Evolutionary conservation across 345 rosid species (phyloP).

Genomic region (Bruguiera gymnorhiza): DNA sequence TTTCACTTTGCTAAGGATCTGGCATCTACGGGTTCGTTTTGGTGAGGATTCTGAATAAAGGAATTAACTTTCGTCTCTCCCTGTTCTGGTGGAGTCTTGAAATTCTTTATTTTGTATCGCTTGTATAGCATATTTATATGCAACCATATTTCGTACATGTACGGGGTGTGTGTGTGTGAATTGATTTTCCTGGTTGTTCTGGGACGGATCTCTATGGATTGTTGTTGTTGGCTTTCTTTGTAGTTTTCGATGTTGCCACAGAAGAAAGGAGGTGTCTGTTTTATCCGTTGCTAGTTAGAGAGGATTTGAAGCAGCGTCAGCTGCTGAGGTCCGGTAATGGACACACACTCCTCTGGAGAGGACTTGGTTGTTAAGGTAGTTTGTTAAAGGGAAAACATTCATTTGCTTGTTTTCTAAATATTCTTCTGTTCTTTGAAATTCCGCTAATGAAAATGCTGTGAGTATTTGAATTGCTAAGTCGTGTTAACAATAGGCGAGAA

Average conservation of each 20-base stretch:
- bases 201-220: slow-evolving; percentile 51
- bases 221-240: slow-evolving; percentile 47
- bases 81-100: too few species aligned
- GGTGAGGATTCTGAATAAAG: too few species aligned
- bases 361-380: slow-evolving; percentile 70
- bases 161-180: slow-evolving; percentile 8
- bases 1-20: slow-evolving; percentile 40
- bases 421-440: background rate
- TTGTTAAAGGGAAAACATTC: background rate
- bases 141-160: background rate
- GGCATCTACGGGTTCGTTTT: slow-evolving; percentile 25
- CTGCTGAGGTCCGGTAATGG: slow-evolving; percentile 62
- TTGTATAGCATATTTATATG: background rate
- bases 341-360: slow-evolving; percentile 74
- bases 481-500: slow-evolving; percentile 57
- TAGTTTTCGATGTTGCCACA: slow-evolving; percentile 29
- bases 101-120: too few species aligned
- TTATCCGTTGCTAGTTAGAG: slow-evolving; percentile 45
- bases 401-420: background rate
- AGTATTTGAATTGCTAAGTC: slow-evolving; percentile 22
- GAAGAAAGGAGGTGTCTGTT: slow-evolving; percentile 45
- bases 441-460: slow-evolving; percentile 1
- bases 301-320: slow-evolving; percentile 78
- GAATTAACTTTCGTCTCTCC: too few species aligned
- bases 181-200: slow-evolving; percentile 25